Conservation (phyloP, 2,329 filamentous ascomycete genomes). For the Aureobasidium melanogenum region DNA sequence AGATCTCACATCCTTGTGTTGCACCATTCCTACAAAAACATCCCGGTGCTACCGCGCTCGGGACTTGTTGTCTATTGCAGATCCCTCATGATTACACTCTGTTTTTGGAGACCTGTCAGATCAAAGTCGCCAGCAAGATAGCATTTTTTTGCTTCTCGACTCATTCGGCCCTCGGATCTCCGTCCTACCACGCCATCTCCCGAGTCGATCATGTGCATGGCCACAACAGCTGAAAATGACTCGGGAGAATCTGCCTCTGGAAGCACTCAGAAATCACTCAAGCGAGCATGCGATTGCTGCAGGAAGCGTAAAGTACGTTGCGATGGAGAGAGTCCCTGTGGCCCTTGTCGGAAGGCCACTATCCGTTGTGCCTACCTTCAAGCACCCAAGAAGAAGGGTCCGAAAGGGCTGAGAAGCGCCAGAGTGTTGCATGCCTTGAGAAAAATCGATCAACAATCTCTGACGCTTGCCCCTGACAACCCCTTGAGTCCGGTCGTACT, state of each 20-base stretch:
- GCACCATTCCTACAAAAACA: neutral
- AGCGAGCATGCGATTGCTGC: conserved; percentile 29
- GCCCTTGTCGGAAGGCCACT: conserved; percentile 26
- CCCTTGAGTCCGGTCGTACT: conserved; percentile 17
- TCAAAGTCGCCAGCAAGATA: neutral
- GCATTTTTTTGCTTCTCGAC: neutral
- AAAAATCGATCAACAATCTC: conserved; percentile 23
- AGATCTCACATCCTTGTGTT: neutral
- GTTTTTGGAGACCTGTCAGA: neutral
- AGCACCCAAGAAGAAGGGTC: conserved; percentile 29
- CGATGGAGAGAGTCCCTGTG: conserved; percentile 26
- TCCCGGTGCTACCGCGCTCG: neutral
- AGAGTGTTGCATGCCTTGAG: conserved; percentile 27
- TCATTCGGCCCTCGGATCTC: neutral
- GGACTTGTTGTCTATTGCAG: neutral
- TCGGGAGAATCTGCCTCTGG: conserved; percentile 7
- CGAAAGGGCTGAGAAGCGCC: conserved; percentile 27
- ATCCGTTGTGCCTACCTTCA: conserved; percentile 29
- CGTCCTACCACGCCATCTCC: neutral
- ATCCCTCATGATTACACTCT: neutral
- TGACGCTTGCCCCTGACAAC: conserved; percentile 18
- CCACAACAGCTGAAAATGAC: conserved; percentile 11
- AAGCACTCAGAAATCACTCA: conserved; percentile 14
- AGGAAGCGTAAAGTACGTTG: conserved; percentile 28
- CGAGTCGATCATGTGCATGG: conserved; percentile 1